These are phyloP conservation scores for Tanacetum coccineum DNA, from an alignment of 129 eudicot species.

Conservation along the genomic window DNA sequence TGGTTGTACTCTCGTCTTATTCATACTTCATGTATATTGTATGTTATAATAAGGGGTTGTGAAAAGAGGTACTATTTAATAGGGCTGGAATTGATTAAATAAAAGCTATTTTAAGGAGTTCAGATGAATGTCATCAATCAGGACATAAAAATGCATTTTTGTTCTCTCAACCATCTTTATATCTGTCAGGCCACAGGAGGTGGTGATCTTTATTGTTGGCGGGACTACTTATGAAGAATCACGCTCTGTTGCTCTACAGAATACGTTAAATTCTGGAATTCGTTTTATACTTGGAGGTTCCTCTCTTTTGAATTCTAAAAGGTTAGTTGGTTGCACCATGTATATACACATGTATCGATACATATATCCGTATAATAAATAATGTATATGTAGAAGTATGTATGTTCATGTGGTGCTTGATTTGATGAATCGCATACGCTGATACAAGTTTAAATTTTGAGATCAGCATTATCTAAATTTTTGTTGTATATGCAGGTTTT, in stretches of 20 bases:
- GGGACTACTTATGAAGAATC: constrained; percentile 98
- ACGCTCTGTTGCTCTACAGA: constrained; percentile 78
- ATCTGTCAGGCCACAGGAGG: constrained; percentile 85
- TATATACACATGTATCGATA: not conserved
- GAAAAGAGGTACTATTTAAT: no score
- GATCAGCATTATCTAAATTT: constrained; percentile 2
- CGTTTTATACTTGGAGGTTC: constrained; percentile 95
- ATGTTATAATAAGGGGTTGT: no score
- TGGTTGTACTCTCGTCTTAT: no score
- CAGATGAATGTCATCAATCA: not conserved
- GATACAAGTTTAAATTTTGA: not conserved
- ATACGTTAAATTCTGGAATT: constrained; percentile 72
- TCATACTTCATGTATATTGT: no score
- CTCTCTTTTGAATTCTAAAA: constrained; percentile 76
- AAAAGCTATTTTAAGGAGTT: not conserved
- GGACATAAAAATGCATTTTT: not conserved
- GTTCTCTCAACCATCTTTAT: constrained; percentile 2
- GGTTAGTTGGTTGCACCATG: constrained; percentile 37
- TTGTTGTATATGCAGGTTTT: constrained; percentile 50
- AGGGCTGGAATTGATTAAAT: not conserved
- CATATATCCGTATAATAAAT: not conserved
- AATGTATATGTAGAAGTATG: not conserved
- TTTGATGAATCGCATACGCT: not conserved
- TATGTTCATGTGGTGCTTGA: not conserved
- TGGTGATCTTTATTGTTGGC: constrained; percentile 82